Evolutionary conservation across 371 early-diverging fungal species (phyloP).

Genomic region (Mortierella sp.): DNA sequence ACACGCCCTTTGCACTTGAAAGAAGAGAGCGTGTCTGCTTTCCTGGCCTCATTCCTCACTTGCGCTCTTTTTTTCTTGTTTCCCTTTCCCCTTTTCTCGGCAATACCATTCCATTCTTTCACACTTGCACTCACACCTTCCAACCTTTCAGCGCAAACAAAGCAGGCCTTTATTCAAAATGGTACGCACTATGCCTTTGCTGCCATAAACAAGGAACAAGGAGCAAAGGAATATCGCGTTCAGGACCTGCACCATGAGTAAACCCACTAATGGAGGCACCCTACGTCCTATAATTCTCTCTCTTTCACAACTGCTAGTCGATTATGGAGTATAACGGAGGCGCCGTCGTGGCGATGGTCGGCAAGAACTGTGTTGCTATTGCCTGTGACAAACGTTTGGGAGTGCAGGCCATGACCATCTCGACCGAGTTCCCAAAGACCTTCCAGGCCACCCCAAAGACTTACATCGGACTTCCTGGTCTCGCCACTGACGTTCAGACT

Average conservation of each 20-base stretch:
- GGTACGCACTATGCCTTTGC: background rate
- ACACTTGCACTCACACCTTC: background rate
- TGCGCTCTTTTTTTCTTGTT: background rate
- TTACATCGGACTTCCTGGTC: slow-evolving; percentile 94
- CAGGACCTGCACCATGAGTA: background rate
- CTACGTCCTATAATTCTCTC: background rate
- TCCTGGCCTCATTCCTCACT: background rate
- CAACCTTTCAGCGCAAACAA: background rate
- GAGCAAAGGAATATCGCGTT: slow-evolving; percentile 8
- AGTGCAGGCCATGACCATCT: slow-evolving; percentile 93
- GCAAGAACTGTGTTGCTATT: slow-evolving; percentile 98
- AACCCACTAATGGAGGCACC: slow-evolving; percentile 7
- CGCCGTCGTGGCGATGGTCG: slow-evolving; percentile 98
- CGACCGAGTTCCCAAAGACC: slow-evolving; percentile 95
- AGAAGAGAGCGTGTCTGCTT: slow-evolving; percentile 2
- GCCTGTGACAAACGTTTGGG: slow-evolving; percentile 97
- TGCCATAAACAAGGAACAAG: background rate
- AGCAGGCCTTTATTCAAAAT: background rate
- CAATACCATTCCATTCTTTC: background rate
- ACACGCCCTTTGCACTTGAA: slow-evolving; percentile 5
- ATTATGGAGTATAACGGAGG: slow-evolving; percentile 96
- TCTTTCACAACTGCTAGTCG: slow-evolving; percentile 59
- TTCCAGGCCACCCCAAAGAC: slow-evolving; percentile 90
- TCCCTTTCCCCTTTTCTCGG: background rate
- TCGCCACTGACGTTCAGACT: slow-evolving; percentile 98